Base-by-base conservation (phyloP, 306 rosid genomes). In the Cucumis melo region DNA sequence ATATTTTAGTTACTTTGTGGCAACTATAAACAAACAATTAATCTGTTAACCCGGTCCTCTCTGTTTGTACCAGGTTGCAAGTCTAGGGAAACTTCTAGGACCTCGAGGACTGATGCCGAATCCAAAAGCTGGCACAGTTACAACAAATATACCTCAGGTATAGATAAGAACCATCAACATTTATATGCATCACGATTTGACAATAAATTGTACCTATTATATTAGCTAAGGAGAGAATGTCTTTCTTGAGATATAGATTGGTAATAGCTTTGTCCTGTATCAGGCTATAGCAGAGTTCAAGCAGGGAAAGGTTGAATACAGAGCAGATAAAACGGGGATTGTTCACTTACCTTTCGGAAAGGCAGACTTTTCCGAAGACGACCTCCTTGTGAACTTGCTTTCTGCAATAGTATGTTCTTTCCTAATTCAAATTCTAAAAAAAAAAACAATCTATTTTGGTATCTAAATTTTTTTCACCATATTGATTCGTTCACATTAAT, bases 61-160 rank as follows among this genome's bases (percentile, higher is more conserved):
- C 36, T 84, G 80, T 74, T 82, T 74, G 77, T 79, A 48, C 54
- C 83, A 95, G 99, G 99, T 95, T 84, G 99, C 99, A 70, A 90
- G 87, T 84, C 90, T 95, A 3, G 99, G 99, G 73, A 95, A 95
- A 82, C 91, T 95, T 90, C 86, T 95, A 77, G 99, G 99, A 64
- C 99, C 99, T 60, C 90, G 99, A 86, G 99, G 99, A 78, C 91
- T 95, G 83, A 95, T 95, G 99, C 99, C 99, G 68, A 95, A 95
- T 87, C 99, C 99, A 3, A 95, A 95, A 88, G 99, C 99, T 79
- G 99, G 99, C 77, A 95, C 99, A 6, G 99, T 95, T 67, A 89
- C 99, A 11, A 82, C 99, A 19, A 95, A 95, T 71, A 95, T 95
- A 51, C 96, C 98, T 81, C 98, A 90, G 99, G 98, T 95, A 81